These are phyloP conservation scores for Fraxinus velutina DNA, from an alignment of 305 asterid genomes.

Conservation along the genomic window DNA sequence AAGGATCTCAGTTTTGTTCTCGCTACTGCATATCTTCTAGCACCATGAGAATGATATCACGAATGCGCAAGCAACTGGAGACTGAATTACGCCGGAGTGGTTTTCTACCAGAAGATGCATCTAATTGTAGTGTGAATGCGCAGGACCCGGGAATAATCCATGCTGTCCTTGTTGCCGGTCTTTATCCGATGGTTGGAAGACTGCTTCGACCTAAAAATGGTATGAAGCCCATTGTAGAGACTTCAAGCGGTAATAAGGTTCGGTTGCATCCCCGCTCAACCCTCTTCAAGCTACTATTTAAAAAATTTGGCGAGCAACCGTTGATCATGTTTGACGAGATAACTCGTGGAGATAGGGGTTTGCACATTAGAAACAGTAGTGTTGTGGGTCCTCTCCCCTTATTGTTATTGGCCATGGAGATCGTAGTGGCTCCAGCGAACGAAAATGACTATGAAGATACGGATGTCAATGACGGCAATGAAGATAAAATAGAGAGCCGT, in stretches of 20 bases:
- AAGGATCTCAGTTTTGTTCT: slow-evolving; percentile 60
- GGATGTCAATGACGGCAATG: slow-evolving; percentile 36
- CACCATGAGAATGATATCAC: slow-evolving; percentile 68
- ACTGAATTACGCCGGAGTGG: slow-evolving; percentile 58
- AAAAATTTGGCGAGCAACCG: slow-evolving; percentile 35
- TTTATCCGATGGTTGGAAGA: slow-evolving; percentile 92
- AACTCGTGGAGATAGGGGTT: slow-evolving; percentile 83
- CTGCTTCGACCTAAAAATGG: slow-evolving; percentile 49
- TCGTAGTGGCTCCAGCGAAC: slow-evolving; percentile 64
- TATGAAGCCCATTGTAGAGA: slow-evolving; percentile 52
- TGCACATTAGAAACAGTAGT: slow-evolving; percentile 60
- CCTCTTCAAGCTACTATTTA: slow-evolving; percentile 41
- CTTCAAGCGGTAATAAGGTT: slow-evolving; percentile 71
- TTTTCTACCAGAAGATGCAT: slow-evolving; percentile 54
- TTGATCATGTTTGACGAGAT: slow-evolving; percentile 75
- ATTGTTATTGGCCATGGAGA: slow-evolving; percentile 72
- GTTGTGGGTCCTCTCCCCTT: slow-evolving; percentile 72
- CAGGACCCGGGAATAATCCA: slow-evolving; percentile 78
- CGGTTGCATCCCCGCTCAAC: slow-evolving; percentile 70
- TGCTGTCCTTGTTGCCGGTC: slow-evolving; percentile 71
- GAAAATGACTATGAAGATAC: slow-evolving; percentile 37
- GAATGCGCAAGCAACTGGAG: slow-evolving; percentile 71
- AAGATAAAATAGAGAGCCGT: slow-evolving; percentile 30
- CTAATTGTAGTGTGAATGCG: slow-evolving; percentile 60
- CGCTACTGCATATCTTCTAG: slow-evolving; percentile 58